Evolutionary conservation across 1,284 basidiomycete genomes (phyloP), one percentile per base, ranked within the genome.

Genomic region (Cutaneotrichosporon daszewskae): DNA sequence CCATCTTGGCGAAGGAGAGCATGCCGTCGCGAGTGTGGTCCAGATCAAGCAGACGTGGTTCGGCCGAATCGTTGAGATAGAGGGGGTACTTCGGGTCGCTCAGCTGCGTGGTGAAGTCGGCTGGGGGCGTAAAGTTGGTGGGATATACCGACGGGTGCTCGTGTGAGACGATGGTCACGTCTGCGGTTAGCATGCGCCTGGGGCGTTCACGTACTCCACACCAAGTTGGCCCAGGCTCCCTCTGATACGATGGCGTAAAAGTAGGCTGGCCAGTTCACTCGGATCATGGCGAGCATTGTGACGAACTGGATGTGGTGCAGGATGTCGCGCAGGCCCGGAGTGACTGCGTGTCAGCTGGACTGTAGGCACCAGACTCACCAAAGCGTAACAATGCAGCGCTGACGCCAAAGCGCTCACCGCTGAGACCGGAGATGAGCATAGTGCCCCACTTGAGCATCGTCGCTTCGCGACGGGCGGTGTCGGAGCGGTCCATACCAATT

Each of bases 191-290:
- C 34, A n/a, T n/a, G n/a, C n/a, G n/a, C n/a, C n/a, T n/a, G n/a
- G n/a, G n/a, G n/a, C n/a, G n/a, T 14, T 40, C n/a, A 74, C 84
- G 68, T 64, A 87, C 87, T 94, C 72, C 87, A 91, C 28, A 83
- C 74, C 39, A 96, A 77, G 19, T 82, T 84, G 14, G 89, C 79
- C 90, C 90, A 96, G 0, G 87, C 82, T 5, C 86, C 83, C 63
- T 87, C 84, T 5, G 83, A 79, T 31, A 94, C 75, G 36, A 94
- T 75, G 13, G 91, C 87, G 69, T 95, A 97, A 47, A 85, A 78
- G 69, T 92, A 97, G 12, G 77, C 74, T 1, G 94, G 92, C 92
- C 92, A 98, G 60, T 87, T 77, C 22, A 97, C 89, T 22, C 89
- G 86, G 38, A 96, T 81, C 86, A 95, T 94, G 20, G 82, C 83